Base-by-base conservation (phyloP, 129 eudicot genomes). In the Escallonia rubra region DNA sequence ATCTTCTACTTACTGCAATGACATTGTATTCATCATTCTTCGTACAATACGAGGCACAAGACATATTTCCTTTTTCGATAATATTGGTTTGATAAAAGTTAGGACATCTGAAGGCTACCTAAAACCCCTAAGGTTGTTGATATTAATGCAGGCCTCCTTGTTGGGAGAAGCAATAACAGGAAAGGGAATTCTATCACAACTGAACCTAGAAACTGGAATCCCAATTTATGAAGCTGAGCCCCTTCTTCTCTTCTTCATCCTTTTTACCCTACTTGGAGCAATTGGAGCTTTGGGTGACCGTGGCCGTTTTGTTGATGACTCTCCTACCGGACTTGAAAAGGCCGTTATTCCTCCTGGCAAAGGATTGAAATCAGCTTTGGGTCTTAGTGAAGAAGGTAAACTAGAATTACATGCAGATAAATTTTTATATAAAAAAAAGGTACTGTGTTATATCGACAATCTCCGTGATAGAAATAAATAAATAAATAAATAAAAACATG, bases 151-250 rank as follows among this genome's bases (percentile, higher is more conserved):
- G 99, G 96, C 99, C 70, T 94, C 99, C n/a, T 72, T 94, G 67
- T 75, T 94, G 73, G 99, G 99, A 82, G 99, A 94, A 76, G 97
- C 74, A 76, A 0, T 91, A 62, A 91, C 97, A 7, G 96, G 97
- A 52, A 91, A 91, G 73, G 97, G 99, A 49, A 94, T 94, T 48
- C 63, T 94, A 49, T 45, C 80, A 73, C 99, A 94, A 75, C 68
- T 94, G 44, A 94, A 94, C 65, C 47, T 94, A 63, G 99, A 94
- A 79, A 94, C 99, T 16, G 99, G 99, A 66, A 87, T 94, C 38
- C 99, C 99, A 47, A 94, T 94, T 61, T 94, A 89, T 54, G 99
- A 94, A 74, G 99, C 99, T 2, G 99, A 94, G 86, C 99, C 99
- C 3, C 90, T 94, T 69, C 89, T 94, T 71, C 83, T 94, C 15